Evolutionary conservation across 139 green algal species (phyloP).

Genomic region (Monoraphidium neglectum): DNA sequence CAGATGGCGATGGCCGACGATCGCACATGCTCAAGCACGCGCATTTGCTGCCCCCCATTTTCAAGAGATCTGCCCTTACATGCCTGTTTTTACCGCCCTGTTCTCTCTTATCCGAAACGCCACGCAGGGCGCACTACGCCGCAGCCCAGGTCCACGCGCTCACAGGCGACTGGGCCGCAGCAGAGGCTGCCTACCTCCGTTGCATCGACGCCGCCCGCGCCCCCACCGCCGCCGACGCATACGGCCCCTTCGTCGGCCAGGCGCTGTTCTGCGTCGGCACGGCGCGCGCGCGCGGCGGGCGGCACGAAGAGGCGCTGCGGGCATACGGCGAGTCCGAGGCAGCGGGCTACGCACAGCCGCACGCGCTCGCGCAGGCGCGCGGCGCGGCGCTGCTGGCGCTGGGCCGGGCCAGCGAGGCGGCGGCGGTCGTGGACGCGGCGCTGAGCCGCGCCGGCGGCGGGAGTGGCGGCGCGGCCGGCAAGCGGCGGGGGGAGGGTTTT

Average conservation of each 20-base stretch:
- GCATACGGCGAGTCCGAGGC: constrained; percentile 28
- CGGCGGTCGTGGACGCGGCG: constrained; percentile 24
- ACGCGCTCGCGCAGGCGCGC: constrained; percentile 16
- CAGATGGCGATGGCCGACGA: neutral
- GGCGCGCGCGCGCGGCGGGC: constrained; percentile 41
- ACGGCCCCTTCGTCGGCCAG: constrained; percentile 24
- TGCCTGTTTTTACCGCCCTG: neutral
- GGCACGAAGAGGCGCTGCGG: constrained; percentile 12
- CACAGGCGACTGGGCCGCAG: constrained; percentile 16
- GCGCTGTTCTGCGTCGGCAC: constrained; percentile 53
- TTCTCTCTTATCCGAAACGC: neutral
- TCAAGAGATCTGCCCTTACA: neutral
- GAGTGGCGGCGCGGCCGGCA: too few species aligned
- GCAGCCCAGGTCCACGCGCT: constrained; percentile 46
- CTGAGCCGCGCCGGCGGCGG: neutral
- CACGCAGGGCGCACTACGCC: constrained; percentile 48
- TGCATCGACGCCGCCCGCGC: constrained; percentile 6
- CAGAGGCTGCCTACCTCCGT: constrained; percentile 6
- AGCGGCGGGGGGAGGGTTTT: too few species aligned
- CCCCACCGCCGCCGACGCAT: neutral
- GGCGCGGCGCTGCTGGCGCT: constrained; percentile 28
- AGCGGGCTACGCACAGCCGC: constrained; percentile 25
- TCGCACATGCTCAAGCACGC: neutral
- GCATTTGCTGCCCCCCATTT: neutral
- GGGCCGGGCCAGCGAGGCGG: constrained; percentile 30